Evolutionary conservation across 345 rosid genomes (phyloP), one percentile per base, ranked within the genome.

Genomic region (Balakata baccata): DNA sequence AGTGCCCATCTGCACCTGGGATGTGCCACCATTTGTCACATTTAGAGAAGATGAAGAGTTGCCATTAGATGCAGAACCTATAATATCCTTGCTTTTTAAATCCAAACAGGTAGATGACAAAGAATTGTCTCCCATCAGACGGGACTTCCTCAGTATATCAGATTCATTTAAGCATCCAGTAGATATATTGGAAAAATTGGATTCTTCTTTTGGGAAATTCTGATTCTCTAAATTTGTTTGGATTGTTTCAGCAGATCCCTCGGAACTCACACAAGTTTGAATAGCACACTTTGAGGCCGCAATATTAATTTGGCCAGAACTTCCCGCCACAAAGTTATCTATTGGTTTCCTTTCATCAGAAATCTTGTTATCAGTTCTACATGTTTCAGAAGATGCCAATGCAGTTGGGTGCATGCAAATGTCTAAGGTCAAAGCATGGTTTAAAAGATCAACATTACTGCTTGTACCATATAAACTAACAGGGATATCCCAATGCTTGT

Each of bases 211-310:
- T 82, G 58, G 85, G 66, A 65, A 79, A 82, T 81, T 77, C 68
- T 76, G 83, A 80, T 66, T 62, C 68, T 57, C 77, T 16, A 80
- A 81, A 81, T 82, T 88, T 64, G 83, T 74, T 77, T 86, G 89
- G 23, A 72, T 78, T 29, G 83, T 85, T 84, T 89, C 93, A 75
- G 85, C 88, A 63, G 90, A 81, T 66, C 88, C 90, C 79, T 90
- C 89, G 66, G 88, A 86, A 70, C 85, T 84, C 62, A 84, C 34
- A 77, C 78, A 81, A 0, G 78, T 67, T 34, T 56, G 61, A 75
- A 79, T 81, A 60, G 53, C 80, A 23, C 81, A 70, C 57, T 80
- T 77, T 38, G 68, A 68, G 50, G 74, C 74, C 69, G 71, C 80
- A 60, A 75, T 54, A 41, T 72, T 73, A 75, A 47, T 79, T 57